Percentiles rank a stretch among this genome's conserved stretches.
These are phyloP conservation scores for Pythium brassicae DNA, from an alignment of 352 stramenopile species.

Conservation along the genomic window DNA sequence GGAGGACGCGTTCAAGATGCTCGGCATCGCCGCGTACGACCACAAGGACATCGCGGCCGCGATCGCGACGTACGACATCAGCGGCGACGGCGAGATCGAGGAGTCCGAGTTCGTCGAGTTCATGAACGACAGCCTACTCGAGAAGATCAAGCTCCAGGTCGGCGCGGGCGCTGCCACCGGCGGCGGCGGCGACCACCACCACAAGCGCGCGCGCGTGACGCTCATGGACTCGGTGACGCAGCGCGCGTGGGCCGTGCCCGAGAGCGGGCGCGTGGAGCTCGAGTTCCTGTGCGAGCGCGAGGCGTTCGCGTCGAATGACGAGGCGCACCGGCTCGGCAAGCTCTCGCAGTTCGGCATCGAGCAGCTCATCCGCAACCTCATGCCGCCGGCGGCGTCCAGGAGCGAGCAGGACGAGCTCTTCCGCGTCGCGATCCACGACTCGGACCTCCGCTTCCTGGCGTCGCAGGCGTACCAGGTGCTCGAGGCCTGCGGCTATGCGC, in stretches of 20 bases:
- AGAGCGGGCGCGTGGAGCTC: conserved; percentile 58
- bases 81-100: conserved; percentile 73
- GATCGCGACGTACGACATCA: conserved; percentile 74
- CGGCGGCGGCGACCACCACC: too few species aligned
- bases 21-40: conserved; percentile 53
- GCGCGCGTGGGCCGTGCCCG: conserved; percentile 58
- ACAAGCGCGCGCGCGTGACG: conserved; percentile 12
- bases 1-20: conserved; percentile 65
- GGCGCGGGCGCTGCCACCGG: background rate
- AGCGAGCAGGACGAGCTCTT: conserved; percentile 77
- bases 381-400: conserved; percentile 37
- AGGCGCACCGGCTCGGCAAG: conserved; percentile 46
- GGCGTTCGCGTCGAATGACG: conserved; percentile 50
- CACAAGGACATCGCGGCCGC: conserved; percentile 59
- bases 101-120: conserved; percentile 80
- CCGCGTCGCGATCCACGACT: conserved; percentile 69
- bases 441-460: conserved; percentile 75
- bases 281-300: conserved; percentile 81
- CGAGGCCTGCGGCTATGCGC: conserved; percentile 65
- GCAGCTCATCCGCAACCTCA: conserved; percentile 73
- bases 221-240: conserved; percentile 55
- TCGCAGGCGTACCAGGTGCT: conserved; percentile 78
- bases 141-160: conserved; percentile 57
- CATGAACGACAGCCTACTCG: conserved; percentile 60
- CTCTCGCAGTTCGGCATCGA: conserved; percentile 66